These are phyloP conservation scores for Yamadazyma takamatsuzukensis DNA, from an alignment of 805 yeast genomes.

Conservation along the genomic window DNA sequence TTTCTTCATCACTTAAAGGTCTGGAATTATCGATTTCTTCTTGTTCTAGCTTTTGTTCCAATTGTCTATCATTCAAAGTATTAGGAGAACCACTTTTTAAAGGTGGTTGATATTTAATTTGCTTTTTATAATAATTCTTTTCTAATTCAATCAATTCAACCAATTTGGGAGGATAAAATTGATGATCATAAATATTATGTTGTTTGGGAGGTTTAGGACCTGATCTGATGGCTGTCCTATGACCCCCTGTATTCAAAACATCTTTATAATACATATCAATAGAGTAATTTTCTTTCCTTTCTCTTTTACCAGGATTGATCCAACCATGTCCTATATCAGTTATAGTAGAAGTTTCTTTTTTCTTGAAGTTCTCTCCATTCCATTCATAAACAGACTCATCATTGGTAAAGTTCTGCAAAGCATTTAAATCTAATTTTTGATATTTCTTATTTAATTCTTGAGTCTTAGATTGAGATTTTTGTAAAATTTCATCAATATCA, in stretches of 20 bases:
- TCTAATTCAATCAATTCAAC: conserved; percentile 78
- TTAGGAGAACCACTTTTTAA: conserved; percentile 49
- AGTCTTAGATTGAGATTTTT: conserved; percentile 62
- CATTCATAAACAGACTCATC: conserved; percentile 75
- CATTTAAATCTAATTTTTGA: conserved; percentile 67
- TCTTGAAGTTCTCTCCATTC: conserved; percentile 81
- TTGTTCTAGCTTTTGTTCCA: conserved; percentile 57
- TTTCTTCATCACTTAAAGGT: conserved; percentile 82
- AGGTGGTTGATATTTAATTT: conserved; percentile 61
- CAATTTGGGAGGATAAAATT: conserved; percentile 78
- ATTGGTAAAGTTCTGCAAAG: conserved; percentile 69
- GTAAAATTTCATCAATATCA: conserved; percentile 60
- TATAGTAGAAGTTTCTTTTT: conserved; percentile 47
- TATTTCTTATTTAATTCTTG: conserved; percentile 59
- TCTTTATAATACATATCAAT: conserved; percentile 85
- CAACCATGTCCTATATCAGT: conserved; percentile 56
- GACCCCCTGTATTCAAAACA: conserved; percentile 68
- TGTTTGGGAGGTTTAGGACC: conserved; percentile 86
- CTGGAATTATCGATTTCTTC: conserved; percentile 71
- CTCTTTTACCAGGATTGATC: conserved; percentile 85
- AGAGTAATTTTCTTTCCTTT: conserved; percentile 78
- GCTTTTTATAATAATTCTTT: conserved; percentile 69
- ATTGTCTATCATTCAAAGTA: conserved; percentile 29
- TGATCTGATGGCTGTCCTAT: conserved; percentile 33
- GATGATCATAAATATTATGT: conserved; percentile 81